Evolutionary conservation across 1,284 basidiomycete genomes (phyloP), one percentile per base, ranked within the genome.

Genomic region (Cutaneotrichosporon cavernicola): DNA sequence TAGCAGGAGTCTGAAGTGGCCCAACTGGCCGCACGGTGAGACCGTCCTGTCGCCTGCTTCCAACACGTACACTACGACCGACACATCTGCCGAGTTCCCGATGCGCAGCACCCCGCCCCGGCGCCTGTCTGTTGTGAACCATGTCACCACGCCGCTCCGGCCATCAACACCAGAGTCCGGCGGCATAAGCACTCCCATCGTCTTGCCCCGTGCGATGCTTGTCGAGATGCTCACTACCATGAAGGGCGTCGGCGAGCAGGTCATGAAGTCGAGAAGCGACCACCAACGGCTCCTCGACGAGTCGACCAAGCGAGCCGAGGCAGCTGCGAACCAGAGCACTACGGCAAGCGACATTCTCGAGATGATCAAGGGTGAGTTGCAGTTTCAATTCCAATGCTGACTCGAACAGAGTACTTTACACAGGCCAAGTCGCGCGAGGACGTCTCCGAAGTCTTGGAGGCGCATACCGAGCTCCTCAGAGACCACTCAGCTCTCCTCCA

Each of bases 11-110:
- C 26, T 40, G 8, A 38, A 57, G 10, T 62, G 61, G 61, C 49
- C 61, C n/a, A 32, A 47, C 16, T 38, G 61, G 61, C 34, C 36
- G 14, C 22, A 40, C 11, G 36, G 36, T 4, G 18, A 13, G 26
- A 9, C 13, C 8, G 51, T 53, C 30, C 51, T 47, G 32, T 47
- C 30, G 31, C 60, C 32, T 18, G 43, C 11, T 8, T 53, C 51
- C 18, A 53, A 53, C 31, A 32, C 51, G 31, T 34, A 31, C 31
- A 34, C 51, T 21, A 61, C 66, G 8, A 50, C 61, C 5, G 59
- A 63, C n/a, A 65, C 64, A 1, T 67, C 63, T 5, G 63, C 56
- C n/a, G 66, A 68, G 61, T 68, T 68, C 59, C 66, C 66, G 18
- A 21, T 68, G 49, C 63, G 66, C 22, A 36, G 32, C 16, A 36